Base-by-base conservation (phyloP, 441 rosid genomes). In the Gossypium gossypioides region DNA sequence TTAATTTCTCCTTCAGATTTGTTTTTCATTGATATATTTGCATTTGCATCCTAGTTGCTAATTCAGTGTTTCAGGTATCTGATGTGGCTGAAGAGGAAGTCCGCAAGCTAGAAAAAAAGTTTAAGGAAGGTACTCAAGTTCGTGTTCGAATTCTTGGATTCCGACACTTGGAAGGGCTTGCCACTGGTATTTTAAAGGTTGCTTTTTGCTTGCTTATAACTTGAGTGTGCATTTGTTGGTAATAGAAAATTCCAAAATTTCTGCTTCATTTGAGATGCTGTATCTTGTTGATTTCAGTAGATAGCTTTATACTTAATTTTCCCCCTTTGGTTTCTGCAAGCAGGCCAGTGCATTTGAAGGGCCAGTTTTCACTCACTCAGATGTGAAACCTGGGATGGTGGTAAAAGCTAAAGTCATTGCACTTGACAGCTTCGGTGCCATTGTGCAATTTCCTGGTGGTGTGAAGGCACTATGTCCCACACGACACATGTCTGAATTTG, bases 271-370 rank as follows among this genome's bases (percentile, higher is more conserved):
- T 50, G 69, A 46, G 69, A 27, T 57, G 34, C 27, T 75, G 25
- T 69, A 52, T 66, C 60, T 34, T 62, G 52, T 44, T 68, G 68
- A 18, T 55, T 60, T 52, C 18, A 37, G 50, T 58, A 56, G 50
- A 66, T 62, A 37, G 16, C 48, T 32, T 68, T 72, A 2, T 71
- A 71, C 65, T 71, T 59, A 46, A 29, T 5, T 18, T 24, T n/a
- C 44, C 6, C 15, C 69, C 18, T 60, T 9, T 2, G 67, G 56
- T 74, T 74, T 83, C 54, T 65, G 78, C 71, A 76, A 83, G 72
- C 89, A 96, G 99, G 96, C 91, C 70, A 90, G 93, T 70, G 97
- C 97, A 75, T 88, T 96, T 84, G 96, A 93, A 84, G 98, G 96
- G 16, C 84, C 88, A 65, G 96, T 90, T 18, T 90, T 91, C 82